Percentiles rank a stretch among this genome's conserved stretches.
These are phyloP conservation scores for Ustilago vetiveriae DNA, from an alignment of 1,284 basidiomycete species.

Conservation along the genomic window DNA sequence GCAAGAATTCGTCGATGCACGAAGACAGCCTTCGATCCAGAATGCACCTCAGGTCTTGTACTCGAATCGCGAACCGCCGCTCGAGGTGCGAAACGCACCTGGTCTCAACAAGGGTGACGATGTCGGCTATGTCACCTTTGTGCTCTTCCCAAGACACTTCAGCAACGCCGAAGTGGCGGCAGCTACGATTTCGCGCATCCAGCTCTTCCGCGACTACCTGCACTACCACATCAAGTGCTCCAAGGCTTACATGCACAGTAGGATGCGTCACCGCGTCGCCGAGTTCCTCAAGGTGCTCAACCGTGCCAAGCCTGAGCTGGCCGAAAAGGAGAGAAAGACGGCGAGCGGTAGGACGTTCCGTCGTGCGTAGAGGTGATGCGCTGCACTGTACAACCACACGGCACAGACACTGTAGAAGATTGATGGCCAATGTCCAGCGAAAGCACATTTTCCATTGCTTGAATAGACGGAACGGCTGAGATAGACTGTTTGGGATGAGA, in stretches of 20 bases:
- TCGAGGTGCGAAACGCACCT: conserved; percentile 88
- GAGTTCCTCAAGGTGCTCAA: conserved; percentile 99
- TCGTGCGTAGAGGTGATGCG: conserved; percentile 28
- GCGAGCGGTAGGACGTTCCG: conserved; percentile 71
- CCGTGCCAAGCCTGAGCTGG: conserved; percentile 93
- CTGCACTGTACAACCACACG: too few relatives aligned
- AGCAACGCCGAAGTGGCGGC: conserved; percentile 77
- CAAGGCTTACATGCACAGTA: conserved; percentile 98
- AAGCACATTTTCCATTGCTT: too few relatives aligned
- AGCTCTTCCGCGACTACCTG: conserved; percentile 96
- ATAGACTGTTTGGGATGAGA: not conserved
- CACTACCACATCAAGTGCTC: conserved; percentile 99
- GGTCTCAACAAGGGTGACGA: conserved; percentile 86
- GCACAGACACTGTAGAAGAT: too few relatives aligned
- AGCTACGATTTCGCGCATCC: conserved; percentile 92
- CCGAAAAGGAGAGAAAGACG: conserved; percentile 86
- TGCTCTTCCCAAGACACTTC: conserved; percentile 97
- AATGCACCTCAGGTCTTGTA: conserved; percentile 99
- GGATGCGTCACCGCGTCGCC: conserved; percentile 92
- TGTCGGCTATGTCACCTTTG: conserved; percentile 97
- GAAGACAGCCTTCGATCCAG: conserved; percentile 89
- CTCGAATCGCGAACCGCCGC: conserved; percentile 90
- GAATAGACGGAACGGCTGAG: too few relatives aligned
- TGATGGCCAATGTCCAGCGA: too few relatives aligned
- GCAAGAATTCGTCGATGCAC: conserved; percentile 99